phyloP scores from a whole-genome alignment of 2,329 filamentous ascomycete species.

The Penicillium freii region DNA sequence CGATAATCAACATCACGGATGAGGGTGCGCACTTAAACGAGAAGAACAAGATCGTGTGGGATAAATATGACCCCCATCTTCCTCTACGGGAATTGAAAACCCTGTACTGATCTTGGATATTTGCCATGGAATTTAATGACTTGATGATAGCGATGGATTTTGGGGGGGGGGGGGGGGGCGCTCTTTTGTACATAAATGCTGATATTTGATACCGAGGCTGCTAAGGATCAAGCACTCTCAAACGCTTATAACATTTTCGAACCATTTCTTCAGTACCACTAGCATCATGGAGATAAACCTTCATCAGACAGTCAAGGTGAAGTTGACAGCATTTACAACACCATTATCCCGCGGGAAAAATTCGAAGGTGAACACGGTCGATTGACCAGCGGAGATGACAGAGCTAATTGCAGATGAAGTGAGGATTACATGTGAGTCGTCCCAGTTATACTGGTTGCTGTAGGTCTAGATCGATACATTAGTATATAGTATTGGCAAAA shows the following conservation, averaged over 20 bases:
- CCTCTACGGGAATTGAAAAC: slow-evolving; percentile 57
- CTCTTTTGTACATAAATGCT: slow-evolving; percentile 1
- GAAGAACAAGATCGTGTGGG: slow-evolving; percentile 65
- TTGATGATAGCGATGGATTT: slow-evolving; percentile 2
- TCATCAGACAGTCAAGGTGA: slow-evolving; percentile 46
- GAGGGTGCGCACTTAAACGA: slow-evolving; percentile 68
- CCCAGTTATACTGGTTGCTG: slow-evolving; percentile 53
- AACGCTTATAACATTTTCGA: background rate
- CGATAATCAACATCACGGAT: slow-evolving; percentile 75
- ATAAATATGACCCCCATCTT: slow-evolving; percentile 55
- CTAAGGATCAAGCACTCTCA: background rate
- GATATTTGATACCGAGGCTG: background rate
- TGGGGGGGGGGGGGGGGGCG: too few relatives aligned
- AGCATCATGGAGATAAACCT: background rate
- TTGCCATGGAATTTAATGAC: background rate
- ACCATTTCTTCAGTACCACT: background rate
- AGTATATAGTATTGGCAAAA: background rate
- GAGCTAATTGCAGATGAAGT: slow-evolving; percentile 46
- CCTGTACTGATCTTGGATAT: slow-evolving; percentile 41
- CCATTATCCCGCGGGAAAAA: slow-evolving; percentile 52
- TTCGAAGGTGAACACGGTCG: slow-evolving; percentile 54
- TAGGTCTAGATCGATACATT: slow-evolving; percentile 43
- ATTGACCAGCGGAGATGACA: slow-evolving; percentile 47
- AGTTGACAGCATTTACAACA: slow-evolving; percentile 50
- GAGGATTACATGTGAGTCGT: slow-evolving; percentile 49